A percentile compares a stretch with the other conserved stretches of the same genome.
phyloP scores from a whole-genome alignment of 2,329 filamentous ascomycete genomes.

The Penicillium sp. region DNA sequence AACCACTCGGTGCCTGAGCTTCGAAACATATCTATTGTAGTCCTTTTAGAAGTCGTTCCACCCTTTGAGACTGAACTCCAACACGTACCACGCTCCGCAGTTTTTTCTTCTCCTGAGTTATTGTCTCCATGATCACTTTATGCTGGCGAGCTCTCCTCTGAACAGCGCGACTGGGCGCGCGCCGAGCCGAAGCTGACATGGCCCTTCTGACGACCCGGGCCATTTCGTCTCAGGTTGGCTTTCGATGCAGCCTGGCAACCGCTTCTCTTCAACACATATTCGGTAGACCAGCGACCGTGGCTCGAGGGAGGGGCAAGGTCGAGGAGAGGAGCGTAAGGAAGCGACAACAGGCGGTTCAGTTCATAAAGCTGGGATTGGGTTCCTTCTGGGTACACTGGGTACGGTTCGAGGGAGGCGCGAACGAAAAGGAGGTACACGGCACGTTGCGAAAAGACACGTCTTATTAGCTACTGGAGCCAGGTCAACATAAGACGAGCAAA shows the following conservation, averaged over 20 bases:
- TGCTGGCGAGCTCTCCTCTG: constrained; percentile 47
- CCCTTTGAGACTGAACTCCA: not conserved
- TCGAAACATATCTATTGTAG: constrained; percentile 56
- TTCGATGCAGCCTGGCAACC: constrained; percentile 21
- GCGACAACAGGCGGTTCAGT: constrained; percentile 15
- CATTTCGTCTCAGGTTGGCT: constrained; percentile 33
- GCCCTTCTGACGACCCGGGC: constrained; percentile 40
- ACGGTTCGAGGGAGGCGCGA: not conserved
- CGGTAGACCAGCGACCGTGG: not conserved
- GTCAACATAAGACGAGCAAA: not conserved
- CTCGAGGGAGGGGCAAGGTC: not conserved
- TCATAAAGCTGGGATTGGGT: constrained; percentile 8
- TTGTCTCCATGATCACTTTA: constrained; percentile 61
- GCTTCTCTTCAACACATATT: constrained; percentile 22
- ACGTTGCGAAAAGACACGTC: constrained; percentile 4
- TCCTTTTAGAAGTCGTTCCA: constrained; percentile 1
- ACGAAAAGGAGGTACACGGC: not conserved
- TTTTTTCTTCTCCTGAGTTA: constrained; percentile 63
- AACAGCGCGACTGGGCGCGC: constrained; percentile 35
- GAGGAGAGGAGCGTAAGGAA: not conserved
- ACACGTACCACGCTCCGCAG: constrained; percentile 54
- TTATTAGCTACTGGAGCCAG: constrained; percentile 1
- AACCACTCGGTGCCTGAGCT: constrained; percentile 59
- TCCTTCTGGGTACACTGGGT: not conserved
- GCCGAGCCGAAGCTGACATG: constrained; percentile 37